These are phyloP conservation scores for Syzygium oleosum DNA, from an alignment of 345 rosid genomes.

Conservation along the genomic window DNA sequence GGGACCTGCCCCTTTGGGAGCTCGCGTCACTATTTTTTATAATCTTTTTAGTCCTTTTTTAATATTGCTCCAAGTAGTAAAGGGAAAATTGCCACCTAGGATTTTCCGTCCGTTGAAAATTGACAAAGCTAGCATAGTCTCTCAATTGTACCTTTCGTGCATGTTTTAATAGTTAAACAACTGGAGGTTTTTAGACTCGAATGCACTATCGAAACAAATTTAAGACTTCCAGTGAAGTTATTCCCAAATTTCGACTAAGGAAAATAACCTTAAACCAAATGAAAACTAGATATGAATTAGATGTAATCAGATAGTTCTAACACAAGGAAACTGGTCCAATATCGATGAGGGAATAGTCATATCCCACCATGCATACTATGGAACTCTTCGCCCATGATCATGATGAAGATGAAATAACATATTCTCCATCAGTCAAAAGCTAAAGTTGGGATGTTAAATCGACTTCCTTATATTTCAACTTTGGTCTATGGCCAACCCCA, in stretches of 20 bases:
- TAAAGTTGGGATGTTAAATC: not conserved
- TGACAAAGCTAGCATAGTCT: not conserved
- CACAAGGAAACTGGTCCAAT: not conserved
- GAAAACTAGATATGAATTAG: not conserved
- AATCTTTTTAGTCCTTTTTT: not conserved
- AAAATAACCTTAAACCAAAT: not conserved
- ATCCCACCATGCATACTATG: not conserved
- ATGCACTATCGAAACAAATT: not conserved
- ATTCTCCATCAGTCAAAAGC: not conserved
- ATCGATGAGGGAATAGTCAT: not conserved
- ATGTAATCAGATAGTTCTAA: not conserved
- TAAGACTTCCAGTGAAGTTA: not conserved
- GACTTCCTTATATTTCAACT: not conserved
- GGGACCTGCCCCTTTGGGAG: not conserved
- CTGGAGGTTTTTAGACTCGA: not conserved
- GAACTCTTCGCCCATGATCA: not conserved
- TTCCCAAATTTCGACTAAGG: not conserved
- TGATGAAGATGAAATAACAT: not conserved
- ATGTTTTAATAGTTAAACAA: not conserved
- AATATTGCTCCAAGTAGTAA: not conserved
- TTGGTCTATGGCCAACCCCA: not conserved
- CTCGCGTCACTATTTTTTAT: not conserved
- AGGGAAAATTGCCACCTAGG: not conserved
- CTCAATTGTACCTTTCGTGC: no score
- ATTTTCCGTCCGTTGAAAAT: not conserved